Evolutionary conservation across 208 protist genomes (phyloP), one percentile per base, ranked within the genome.

Genomic region (Acanthamoeba triangularis): DNA sequence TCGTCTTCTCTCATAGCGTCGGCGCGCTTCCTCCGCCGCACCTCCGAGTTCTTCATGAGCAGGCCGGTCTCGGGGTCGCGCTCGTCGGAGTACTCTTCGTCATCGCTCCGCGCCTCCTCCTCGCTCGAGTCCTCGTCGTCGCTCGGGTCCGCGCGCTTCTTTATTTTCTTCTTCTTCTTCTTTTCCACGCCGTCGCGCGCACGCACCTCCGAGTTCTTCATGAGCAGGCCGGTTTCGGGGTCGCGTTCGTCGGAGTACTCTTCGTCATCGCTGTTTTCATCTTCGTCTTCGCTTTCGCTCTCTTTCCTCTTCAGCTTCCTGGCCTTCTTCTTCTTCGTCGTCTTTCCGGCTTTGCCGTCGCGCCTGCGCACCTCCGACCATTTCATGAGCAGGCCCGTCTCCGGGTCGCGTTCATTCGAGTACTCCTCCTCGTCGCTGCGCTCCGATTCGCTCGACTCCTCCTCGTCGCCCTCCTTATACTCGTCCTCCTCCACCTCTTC

Each of bases 401-500:
- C 80, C 16, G 56, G 63, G 47, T 94, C 90, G 25, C 90, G 61
- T 28, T 94, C 63, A 7, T 94, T 41, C 4, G 63, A 80, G 90
- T 94, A 94, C 25, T 94, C 90, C n/a, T 94, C 90, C 4, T 94
- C 90, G 35, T 80, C 90, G 30, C 65, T 80, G 63, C 23, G 16
- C 41, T 74, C 90, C 3, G 88, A 80, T 1, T 44, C 90, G 14
- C 80, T 44, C 8, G 8, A 10, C 3, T 94, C 54, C 3, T 93
- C 49, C 2, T 74, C 87, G 5, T 72, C 67, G 37, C 44, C 47
- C 49, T 67, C 56, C 61, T 82, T 84, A n/a, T 47, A 56, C 18
- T 94, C 90, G 82, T 78, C 44, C 16, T 74, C 44, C 30, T 93
- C 65, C 14, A 93, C 56, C 13, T 84, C 90, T 61, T 82, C 90